Base-by-base conservation (phyloP, 1,284 basidiomycete genomes). In the Ganoderma resinaceum region DNA sequence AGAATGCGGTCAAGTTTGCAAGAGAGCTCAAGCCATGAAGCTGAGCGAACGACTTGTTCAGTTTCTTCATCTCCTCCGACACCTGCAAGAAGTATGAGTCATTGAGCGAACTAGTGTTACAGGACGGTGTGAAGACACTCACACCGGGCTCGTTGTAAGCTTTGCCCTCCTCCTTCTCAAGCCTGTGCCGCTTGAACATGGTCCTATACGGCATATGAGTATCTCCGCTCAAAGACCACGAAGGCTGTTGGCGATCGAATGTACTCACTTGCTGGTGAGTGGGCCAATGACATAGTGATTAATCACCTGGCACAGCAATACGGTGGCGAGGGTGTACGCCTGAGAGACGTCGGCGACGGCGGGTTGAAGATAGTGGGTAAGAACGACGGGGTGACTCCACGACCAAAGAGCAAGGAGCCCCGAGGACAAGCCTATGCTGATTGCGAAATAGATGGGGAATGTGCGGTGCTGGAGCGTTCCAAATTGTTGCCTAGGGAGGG, bases 91-190 rank as follows among this genome's bases (percentile, higher is more conserved):
- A 2, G 63, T 11, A 61, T 42, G 16, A 57, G 38, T 61, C 31
- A 38, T 33, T 46, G 38, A 29, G 23, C 12, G 23, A 23, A 26
- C 29, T 20, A 9, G 16, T 1, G 12, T 3, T 37, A 20, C 31
- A n/a, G 33, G 6, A 42, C 35, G 49, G 11, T 52, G 49, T 35
- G 31, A 59, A 42, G 59, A 55, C 23, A 16, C 18, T 83, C 85
- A 94, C 93, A 53, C 83, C 86, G 23, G 85, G 77, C 61, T 91
- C 89, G 74, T 86, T 88, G 77, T 90, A 89, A 31, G 80, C 77
- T 79, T 92, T 93, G 52, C 89, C 89, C 79, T 95, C 92, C 52
- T 87, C 83, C 76, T 92, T 91, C 82, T 95, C 93, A 61, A 91
- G 82, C 72, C 83, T 89, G 72, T 93, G 89, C 66, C 93, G 85